phyloP scores from a whole-genome alignment of 768 basidiomycete genomes.

The Collybia nuda region DNA sequence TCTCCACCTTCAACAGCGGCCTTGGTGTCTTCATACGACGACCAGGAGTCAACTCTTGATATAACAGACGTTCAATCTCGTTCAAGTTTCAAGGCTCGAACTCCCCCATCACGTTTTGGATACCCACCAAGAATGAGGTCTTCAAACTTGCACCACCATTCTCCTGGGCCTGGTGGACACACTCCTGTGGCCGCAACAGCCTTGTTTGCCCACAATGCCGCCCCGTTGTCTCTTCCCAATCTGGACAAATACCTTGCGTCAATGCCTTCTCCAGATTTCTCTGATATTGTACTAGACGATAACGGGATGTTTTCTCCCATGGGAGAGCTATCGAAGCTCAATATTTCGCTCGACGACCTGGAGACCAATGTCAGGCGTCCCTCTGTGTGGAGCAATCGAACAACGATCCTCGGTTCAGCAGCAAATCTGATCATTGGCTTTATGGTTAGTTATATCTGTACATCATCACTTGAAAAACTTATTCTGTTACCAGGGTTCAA shows the following conservation, averaged over 20 bases:
- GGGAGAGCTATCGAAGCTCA: conserved; percentile 48
- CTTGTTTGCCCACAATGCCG: conserved; percentile 59
- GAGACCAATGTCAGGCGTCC: conserved; percentile 50
- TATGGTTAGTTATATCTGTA: conserved; percentile 38
- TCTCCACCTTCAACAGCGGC: neutral
- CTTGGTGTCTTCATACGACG: neutral
- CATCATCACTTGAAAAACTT: neutral
- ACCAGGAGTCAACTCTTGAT: conserved; percentile 6
- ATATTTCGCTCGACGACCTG: conserved; percentile 55
- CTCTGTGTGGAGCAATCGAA: conserved; percentile 57
- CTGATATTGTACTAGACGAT: conserved; percentile 17
- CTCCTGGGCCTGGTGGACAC: conserved; percentile 2
- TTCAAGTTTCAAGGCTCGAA: too few relatives aligned
- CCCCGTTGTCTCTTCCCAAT: conserved; percentile 58
- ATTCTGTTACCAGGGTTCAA: conserved; percentile 54
- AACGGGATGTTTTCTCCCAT: conserved; percentile 60
- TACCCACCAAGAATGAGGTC: too few relatives aligned
- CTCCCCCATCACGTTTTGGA: too few relatives aligned
- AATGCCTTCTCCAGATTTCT: conserved; percentile 44
- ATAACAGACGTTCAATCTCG: neutral
- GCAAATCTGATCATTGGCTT: conserved; percentile 51
- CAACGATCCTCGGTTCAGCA: conserved; percentile 45
- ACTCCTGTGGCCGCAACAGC: conserved; percentile 51
- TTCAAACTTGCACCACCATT: neutral
- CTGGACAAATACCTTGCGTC: conserved; percentile 59